These are phyloP conservation scores for Trapa bicornis DNA, from an alignment of 345 rosid species.

Conservation along the genomic window DNA sequence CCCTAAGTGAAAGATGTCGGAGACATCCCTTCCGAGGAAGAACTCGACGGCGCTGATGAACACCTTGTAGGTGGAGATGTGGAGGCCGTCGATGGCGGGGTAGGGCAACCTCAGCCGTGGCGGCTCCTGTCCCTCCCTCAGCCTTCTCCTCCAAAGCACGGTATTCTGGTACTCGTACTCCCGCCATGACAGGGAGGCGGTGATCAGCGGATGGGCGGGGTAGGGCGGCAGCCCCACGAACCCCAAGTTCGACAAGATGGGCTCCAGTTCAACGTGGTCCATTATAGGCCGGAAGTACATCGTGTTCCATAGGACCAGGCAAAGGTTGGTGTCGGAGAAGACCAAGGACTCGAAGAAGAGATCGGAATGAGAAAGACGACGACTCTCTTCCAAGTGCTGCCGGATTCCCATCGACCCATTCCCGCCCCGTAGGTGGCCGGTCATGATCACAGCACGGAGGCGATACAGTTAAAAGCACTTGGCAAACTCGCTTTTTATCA, in stretches of 20 bases:
- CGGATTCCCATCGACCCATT: slow-evolving; percentile 36
- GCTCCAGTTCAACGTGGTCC: slow-evolving; percentile 30
- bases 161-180: slow-evolving; percentile 22
- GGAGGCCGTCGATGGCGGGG: slow-evolving; percentile 49
- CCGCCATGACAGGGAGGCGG: slow-evolving; percentile 13
- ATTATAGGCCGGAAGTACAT: slow-evolving; percentile 37
- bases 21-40: slow-evolving; percentile 24
- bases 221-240: slow-evolving; percentile 21
- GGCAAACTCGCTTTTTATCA: no score
- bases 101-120: slow-evolving; percentile 31
- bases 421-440: no score
- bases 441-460: no score
- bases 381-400: slow-evolving; percentile 26
- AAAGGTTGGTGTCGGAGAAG: slow-evolving; percentile 17
- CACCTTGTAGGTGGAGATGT: slow-evolving; percentile 28
- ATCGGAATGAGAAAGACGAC: slow-evolving; percentile 57
- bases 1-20: slow-evolving; percentile 43
- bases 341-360: slow-evolving; percentile 68
- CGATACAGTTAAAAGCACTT: no score
- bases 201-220: not conserved
- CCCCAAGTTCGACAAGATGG: slow-evolving; percentile 35
- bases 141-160: not conserved
- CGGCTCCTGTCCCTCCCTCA: slow-evolving; percentile 1
- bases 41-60: slow-evolving; percentile 44
- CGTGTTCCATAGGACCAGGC: slow-evolving; percentile 32